Evolutionary conservation across 164 flowering plant species (phyloP), one percentile per base, ranked within the genome.

Genomic region (Aristolochia contorta): DNA sequence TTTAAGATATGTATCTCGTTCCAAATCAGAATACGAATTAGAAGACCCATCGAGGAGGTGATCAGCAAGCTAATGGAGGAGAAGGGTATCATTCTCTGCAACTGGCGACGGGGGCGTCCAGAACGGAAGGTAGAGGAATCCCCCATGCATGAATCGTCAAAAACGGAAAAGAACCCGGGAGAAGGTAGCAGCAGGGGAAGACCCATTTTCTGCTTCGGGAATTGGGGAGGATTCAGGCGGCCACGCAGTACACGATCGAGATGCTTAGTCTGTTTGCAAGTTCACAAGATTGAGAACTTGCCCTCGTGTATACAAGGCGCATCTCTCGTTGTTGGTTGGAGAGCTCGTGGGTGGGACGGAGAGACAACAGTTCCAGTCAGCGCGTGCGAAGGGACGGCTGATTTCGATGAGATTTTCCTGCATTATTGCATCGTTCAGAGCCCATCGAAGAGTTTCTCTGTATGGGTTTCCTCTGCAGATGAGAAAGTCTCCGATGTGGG

Each of bases 261-360:
- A 52, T 58, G 62, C 18, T 22, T 65, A 15, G 67, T 65, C 21
- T 66, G 69, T 52, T 53, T 66, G 52, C 69, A 59, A 27, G 63
- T 66, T 20, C 69, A 66, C 46, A 37, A 53, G 37, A 54, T 66
- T 13, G 53, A 43, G 56, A 52, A 59, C 58, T 53, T 66, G 51
- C 69, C 59, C 23, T 12, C 19, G 33, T 52, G 51, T 41, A 59
- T 66, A 53, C 21, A 47, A 50, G 69, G 63, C 16, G 9, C 12
- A 19, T 48, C 32, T 58, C 9, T 66, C 10, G 53, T 22, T 23
- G 51, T 66, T 47, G 61, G 53, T 15, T 66, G 69, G 69, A 59
- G 53, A 66, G 54, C 50, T 33, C 27, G 27, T 18, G 52, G 54
- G 15, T 59, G 63, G 58, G 45, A 43, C 37, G 63, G 63, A 33